phyloP scores from a whole-genome alignment of 83 land plant species.

The Picea mariana region DNA sequence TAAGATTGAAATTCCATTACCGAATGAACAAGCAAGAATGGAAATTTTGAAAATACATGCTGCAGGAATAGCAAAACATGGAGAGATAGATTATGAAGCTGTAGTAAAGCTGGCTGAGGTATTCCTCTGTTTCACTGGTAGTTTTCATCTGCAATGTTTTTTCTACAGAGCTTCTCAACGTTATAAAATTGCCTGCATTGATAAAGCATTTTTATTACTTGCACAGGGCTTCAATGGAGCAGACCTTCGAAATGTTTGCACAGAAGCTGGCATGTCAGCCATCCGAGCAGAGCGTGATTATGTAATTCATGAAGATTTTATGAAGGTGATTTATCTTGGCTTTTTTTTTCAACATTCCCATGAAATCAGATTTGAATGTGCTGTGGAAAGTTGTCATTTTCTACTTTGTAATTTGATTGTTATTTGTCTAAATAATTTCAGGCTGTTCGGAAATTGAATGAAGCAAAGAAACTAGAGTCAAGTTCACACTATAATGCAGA shows the following conservation, averaged over 20 bases:
- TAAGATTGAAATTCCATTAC: slow-evolving; percentile 92
- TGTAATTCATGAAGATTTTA: slow-evolving; percentile 95
- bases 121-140: background rate
- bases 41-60: slow-evolving; percentile 95
- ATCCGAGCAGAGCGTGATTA: slow-evolving; percentile 97
- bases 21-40: slow-evolving; percentile 91
- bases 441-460: slow-evolving; percentile 93
- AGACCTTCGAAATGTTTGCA: slow-evolving; percentile 95
- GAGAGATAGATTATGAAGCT: slow-evolving; percentile 96
- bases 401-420: too few species aligned
- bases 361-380: too few species aligned
- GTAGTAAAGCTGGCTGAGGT: slow-evolving; percentile 97
- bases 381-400: too few species aligned
- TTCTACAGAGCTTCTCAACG: too few species aligned
- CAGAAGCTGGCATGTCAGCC: slow-evolving; percentile 98
- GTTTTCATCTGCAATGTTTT: too few species aligned
- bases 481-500: slow-evolving; percentile 94
- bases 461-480: slow-evolving; percentile 96
- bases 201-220: too few species aligned
- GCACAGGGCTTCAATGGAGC: slow-evolving; percentile 94
- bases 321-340: slow-evolving; percentile 59
- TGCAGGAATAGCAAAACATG: slow-evolving; percentile 93
- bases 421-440: slow-evolving; percentile 19
- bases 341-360: too few species aligned
- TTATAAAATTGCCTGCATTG: too few species aligned